phyloP scores from a whole-genome alignment of 2,329 filamentous ascomycete species.

The Microdochium nivale region DNA sequence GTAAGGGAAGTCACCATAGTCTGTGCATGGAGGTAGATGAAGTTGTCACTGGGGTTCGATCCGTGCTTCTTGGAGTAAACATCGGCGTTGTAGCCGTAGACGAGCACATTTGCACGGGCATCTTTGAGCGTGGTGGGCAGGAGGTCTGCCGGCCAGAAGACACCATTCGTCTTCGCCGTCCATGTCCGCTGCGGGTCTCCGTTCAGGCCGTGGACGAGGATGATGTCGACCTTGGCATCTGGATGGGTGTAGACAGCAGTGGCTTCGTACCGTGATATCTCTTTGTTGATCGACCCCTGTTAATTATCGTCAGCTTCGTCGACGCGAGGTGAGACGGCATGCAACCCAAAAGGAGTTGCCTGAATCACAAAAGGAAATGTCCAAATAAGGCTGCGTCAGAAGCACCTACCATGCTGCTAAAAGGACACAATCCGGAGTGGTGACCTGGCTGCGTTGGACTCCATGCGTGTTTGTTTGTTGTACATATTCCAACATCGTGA shows the following conservation, averaged over 20 bases:
- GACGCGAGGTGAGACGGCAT: not conserved
- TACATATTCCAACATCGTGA: no score
- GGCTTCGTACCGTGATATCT: conserved; percentile 47
- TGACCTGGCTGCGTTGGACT: no score
- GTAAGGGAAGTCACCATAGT: conserved; percentile 55
- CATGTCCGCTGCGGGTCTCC: conserved; percentile 58
- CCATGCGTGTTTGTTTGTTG: no score
- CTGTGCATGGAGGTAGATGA: conserved; percentile 63
- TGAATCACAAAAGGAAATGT: no score
- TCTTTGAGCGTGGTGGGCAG: conserved; percentile 51
- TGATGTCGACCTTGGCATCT: conserved; percentile 52
- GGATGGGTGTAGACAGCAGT: conserved; percentile 52
- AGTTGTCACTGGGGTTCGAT: conserved; percentile 54
- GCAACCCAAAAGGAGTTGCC: no score
- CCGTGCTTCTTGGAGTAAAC: conserved; percentile 39
- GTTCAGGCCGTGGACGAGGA: conserved; percentile 65
- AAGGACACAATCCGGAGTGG: no score
- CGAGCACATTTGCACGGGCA: conserved; percentile 54
- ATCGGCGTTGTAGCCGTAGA: conserved; percentile 70
- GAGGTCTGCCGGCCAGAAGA: conserved; percentile 64
- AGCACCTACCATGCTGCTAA: no score
- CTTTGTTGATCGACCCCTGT: conserved; percentile 39
- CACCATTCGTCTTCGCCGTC: conserved; percentile 38
- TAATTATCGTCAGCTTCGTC: not conserved
- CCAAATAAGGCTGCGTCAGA: no score